phyloP scores from a whole-genome alignment of 202 grass and related monocot species.

The Zoysia matrella region DNA sequence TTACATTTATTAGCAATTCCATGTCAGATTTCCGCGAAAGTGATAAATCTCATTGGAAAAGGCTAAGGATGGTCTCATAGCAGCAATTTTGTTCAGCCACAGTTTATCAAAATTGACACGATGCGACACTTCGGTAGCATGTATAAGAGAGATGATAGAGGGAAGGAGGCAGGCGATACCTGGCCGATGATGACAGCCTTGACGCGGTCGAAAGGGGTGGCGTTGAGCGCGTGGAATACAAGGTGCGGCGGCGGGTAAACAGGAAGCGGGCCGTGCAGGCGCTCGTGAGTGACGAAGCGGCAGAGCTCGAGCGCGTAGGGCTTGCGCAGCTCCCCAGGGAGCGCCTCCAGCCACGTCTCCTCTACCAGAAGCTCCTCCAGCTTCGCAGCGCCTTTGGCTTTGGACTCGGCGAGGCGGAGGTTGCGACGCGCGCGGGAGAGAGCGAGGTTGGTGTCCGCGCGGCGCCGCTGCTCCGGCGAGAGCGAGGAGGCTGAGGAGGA shows the following conservation, averaged over 20 bases:
- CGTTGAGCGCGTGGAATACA: slow-evolving; percentile 85
- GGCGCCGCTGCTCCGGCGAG: no score
- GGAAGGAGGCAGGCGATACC: slow-evolving; percentile 45
- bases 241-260: slow-evolving; percentile 80
- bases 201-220: slow-evolving; percentile 74
- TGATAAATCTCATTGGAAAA: background rate
- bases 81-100: background rate
- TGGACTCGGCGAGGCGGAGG: no score
- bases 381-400: no score
- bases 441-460: no score
- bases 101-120: slow-evolving; percentile 22
- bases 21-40: background rate
- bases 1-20: background rate
- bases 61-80: background rate
- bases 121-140: slow-evolving; percentile 9
- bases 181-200: slow-evolving; percentile 94
- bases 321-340: slow-evolving; percentile 71
- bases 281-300: slow-evolving; percentile 69
- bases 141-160: background rate
- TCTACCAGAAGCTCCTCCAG: slow-evolving; percentile 49
- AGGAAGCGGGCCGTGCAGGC: slow-evolving; percentile 55
- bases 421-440: no score
- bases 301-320: slow-evolving; percentile 86
- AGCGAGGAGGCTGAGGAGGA: background rate
- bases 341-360: slow-evolving; percentile 73